A percentile compares a stretch with the other conserved stretches of the same genome.
These are phyloP conservation scores for Wickerhamiella qilinensis DNA, from an alignment of 805 yeast genomes.

Conservation along the genomic window DNA sequence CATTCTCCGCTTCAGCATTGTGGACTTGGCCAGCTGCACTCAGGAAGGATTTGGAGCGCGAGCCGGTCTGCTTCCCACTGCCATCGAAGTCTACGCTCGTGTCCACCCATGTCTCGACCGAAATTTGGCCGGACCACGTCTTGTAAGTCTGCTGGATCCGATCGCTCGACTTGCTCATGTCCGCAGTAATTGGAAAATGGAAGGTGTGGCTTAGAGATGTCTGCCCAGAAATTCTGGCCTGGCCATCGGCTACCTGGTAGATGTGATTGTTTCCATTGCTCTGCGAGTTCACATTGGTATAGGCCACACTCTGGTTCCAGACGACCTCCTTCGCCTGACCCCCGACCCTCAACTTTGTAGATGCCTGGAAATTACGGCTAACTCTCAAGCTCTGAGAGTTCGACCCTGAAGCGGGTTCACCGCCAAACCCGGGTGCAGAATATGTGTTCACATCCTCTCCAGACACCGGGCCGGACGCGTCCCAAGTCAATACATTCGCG, in stretches of 20 bases:
- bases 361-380: neutral
- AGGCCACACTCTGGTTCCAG: neutral
- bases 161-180: neutral
- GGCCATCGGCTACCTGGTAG: neutral
- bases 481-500: neutral
- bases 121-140: neutral
- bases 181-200: neutral
- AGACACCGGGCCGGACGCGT: neutral
- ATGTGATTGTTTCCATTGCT: neutral
- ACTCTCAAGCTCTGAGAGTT: neutral
- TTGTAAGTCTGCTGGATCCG: neutral
- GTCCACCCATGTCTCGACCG: neutral
- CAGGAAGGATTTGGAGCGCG: neutral
- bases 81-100: neutral
- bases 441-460: neutral
- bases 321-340: neutral
- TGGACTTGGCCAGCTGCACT: neutral
- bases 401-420: neutral
- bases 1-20: neutral
- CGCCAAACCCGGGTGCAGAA: neutral
- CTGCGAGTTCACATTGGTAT: neutral
- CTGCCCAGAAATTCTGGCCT: neutral
- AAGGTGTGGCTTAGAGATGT: neutral
- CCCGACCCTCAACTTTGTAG: neutral
- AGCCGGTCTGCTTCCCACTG: neutral